phyloP scores from a whole-genome alignment of 768 basidiomycete genomes.

The Hygrocybe punicea region DNA sequence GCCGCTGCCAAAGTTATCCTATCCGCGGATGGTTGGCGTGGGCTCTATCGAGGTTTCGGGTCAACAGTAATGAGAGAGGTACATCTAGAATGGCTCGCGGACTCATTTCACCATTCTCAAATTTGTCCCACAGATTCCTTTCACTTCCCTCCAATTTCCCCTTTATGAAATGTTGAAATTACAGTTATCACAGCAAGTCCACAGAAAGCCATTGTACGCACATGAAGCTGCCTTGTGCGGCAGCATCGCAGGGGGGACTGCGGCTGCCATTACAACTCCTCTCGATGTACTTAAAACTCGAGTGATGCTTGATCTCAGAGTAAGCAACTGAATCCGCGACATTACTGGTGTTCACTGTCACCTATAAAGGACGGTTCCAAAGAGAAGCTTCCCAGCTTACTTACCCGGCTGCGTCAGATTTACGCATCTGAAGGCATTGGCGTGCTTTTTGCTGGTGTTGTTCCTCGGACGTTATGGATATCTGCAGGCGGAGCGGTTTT shows the following conservation, averaged over 20 bases:
- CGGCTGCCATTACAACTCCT: conserved; percentile 89
- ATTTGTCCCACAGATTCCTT: conserved; percentile 68
- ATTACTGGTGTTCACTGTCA: no score
- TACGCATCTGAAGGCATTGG: conserved; percentile 63
- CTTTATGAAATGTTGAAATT: conserved; percentile 86
- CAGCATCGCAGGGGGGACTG: conserved; percentile 84
- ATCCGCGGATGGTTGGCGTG: conserved; percentile 60
- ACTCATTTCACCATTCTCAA: conserved; percentile 17
- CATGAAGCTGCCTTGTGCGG: conserved; percentile 87
- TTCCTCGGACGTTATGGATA: conserved; percentile 95
- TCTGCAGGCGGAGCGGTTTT: conserved; percentile 96
- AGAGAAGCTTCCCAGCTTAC: conserved; percentile 52
- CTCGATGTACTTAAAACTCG: conserved; percentile 96
- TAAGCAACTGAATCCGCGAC: conserved; percentile 24
- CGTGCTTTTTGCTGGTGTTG: conserved; percentile 81
- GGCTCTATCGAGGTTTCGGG: conserved; percentile 87
- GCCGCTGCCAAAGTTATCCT: conserved; percentile 56
- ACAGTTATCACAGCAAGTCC: conserved; percentile 52
- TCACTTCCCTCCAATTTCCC: conserved; percentile 94
- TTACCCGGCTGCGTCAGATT: conserved; percentile 59
- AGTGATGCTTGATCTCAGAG: conserved; percentile 90
- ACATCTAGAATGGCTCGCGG: conserved; percentile 1
- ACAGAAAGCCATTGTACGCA: conserved; percentile 56
- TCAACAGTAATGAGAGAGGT: conserved; percentile 58
- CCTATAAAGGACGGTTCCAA: conserved; percentile 48